Percentiles rank a stretch among this genome's conserved stretches.
These are phyloP conservation scores for Paracoccidioides brasiliensis DNA, from an alignment of 2,329 filamentous ascomycete genomes.

Conservation along the genomic window DNA sequence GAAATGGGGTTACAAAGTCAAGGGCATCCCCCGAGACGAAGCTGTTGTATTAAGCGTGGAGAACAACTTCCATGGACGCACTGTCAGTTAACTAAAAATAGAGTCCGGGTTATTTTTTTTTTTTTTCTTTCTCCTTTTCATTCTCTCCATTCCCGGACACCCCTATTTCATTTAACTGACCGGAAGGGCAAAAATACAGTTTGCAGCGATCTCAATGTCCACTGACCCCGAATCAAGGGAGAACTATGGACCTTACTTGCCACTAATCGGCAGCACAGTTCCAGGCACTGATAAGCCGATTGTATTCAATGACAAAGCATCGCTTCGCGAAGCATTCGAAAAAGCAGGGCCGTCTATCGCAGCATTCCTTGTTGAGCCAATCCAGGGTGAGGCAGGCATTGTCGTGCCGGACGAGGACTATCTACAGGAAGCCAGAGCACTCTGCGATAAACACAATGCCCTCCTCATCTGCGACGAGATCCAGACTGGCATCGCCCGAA, in stretches of 20 bases:
- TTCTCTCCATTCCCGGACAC: not conserved
- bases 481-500: slow-evolving; percentile 92
- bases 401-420: slow-evolving; percentile 89
- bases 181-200: slow-evolving; percentile 37
- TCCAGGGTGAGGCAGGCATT: slow-evolving; percentile 94
- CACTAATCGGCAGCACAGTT: slow-evolving; percentile 64
- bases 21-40: slow-evolving; percentile 72
- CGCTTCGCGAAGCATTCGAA: slow-evolving; percentile 67
- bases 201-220: slow-evolving; percentile 89
- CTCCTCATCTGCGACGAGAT: slow-evolving; percentile 97
- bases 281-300: slow-evolving; percentile 67
- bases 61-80: slow-evolving; percentile 94
- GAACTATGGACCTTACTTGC: slow-evolving; percentile 94
- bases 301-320: slow-evolving; percentile 71
- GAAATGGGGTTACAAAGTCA: slow-evolving; percentile 97
- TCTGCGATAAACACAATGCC: slow-evolving; percentile 92
- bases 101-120: slow-evolving; percentile 11
- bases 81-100: slow-evolving; percentile 44
- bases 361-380: slow-evolving; percentile 89
- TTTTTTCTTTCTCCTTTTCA: not conserved
- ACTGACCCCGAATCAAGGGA: slow-evolving; percentile 90
- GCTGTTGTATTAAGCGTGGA: slow-evolving; percentile 71
- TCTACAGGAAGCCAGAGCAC: slow-evolving; percentile 60
- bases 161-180: not conserved
- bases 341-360: slow-evolving; percentile 73